Evolutionary conservation across 2,329 filamentous ascomycete species (phyloP).

Genomic region (Clonostachys byssicola): DNA sequence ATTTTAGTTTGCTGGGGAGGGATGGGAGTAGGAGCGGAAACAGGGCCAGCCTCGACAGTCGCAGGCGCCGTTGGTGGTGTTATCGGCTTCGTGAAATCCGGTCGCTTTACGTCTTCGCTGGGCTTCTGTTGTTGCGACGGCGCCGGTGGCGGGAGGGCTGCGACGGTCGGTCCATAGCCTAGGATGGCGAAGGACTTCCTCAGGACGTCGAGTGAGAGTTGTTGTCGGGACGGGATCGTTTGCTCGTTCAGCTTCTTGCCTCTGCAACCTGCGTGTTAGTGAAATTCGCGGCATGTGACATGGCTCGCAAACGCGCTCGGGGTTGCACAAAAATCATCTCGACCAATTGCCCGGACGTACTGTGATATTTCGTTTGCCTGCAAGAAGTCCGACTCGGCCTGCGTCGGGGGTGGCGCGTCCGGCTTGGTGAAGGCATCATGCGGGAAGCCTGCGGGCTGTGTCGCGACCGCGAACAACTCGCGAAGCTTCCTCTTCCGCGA

Average conservation of each 20-base stretch:
- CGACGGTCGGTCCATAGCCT: background rate
- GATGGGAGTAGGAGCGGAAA: too few species aligned
- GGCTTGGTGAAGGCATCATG: constrained; percentile 51
- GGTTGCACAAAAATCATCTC: constrained; percentile 7
- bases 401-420: constrained; percentile 49
- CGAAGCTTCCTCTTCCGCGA: constrained; percentile 89
- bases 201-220: constrained; percentile 35
- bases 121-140: too few species aligned
- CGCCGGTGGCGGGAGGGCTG: background rate
- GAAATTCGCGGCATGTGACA: constrained; percentile 5
- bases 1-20: too few species aligned
- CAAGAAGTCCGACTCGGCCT: constrained; percentile 51
- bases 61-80: too few species aligned
- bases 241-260: constrained; percentile 43
- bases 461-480: constrained; percentile 79
- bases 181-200: constrained; percentile 24
- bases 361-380: constrained; percentile 53
- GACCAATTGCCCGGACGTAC: constrained; percentile 37
- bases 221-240: constrained; percentile 45
- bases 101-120: too few species aligned
- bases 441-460: constrained; percentile 59
- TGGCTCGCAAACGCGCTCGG: constrained; percentile 8
- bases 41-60: too few species aligned
- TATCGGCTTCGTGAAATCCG: too few species aligned
- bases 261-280: constrained; percentile 17